Percentiles rank a stretch among this genome's conserved stretches.
These are phyloP conservation scores for Chlorella sp. DNA, from an alignment of 139 green algal genomes.

Conservation along the genomic window DNA sequence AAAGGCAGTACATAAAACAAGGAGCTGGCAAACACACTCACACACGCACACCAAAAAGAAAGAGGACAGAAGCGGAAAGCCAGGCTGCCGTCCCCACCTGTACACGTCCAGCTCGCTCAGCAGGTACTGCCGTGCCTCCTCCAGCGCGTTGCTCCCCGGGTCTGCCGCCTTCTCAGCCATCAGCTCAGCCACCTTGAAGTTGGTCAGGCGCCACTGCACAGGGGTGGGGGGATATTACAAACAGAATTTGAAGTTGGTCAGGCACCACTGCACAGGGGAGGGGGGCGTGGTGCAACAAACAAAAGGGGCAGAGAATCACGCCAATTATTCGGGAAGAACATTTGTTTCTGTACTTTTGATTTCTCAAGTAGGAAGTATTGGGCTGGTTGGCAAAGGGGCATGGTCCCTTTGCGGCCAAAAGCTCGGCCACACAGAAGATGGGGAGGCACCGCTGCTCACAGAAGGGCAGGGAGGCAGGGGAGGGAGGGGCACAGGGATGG, in stretches of 20 bases:
- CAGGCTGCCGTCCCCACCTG: too few species aligned
- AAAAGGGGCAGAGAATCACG: too few species aligned
- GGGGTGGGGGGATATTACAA: not conserved
- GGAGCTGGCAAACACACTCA: not conserved
- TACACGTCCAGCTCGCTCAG: slow-evolving; percentile 35
- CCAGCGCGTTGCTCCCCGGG: not conserved
- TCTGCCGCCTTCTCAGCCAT: not conserved
- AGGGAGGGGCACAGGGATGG: too few species aligned
- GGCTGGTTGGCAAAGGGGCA: too few species aligned
- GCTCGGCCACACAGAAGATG: too few species aligned
- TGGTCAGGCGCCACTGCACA: not conserved
- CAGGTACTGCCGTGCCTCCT: slow-evolving; percentile 35
- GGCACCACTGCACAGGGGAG: not conserved
- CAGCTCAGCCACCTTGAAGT: not conserved
- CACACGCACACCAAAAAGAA: not conserved
- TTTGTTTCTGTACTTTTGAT: too few species aligned
- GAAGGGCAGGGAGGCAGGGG: not conserved
- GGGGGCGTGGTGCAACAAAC: not conserved
- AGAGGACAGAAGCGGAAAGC: too few species aligned
- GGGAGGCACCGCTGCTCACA: too few species aligned
- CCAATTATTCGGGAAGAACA: too few species aligned
- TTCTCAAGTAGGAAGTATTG: too few species aligned
- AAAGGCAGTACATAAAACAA: too few species aligned
- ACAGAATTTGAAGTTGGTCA: not conserved
- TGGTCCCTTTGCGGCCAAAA: too few species aligned